Evolutionary conservation across 176 grass and related monocot species (phyloP).

Genomic region (Eragrostis curvula): DNA sequence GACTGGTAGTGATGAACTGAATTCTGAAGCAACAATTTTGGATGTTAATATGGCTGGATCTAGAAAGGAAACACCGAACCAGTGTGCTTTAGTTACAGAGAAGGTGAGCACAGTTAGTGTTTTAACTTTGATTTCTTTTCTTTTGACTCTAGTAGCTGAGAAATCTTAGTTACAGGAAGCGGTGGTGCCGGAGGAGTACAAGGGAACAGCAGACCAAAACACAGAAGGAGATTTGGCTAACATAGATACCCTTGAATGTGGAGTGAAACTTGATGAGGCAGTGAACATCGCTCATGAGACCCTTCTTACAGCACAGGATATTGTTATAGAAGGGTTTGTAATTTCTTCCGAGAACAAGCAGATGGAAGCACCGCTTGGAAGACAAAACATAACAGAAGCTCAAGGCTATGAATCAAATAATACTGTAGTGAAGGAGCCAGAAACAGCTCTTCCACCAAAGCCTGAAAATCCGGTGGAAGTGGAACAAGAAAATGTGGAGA

Average conservation of each 20-base stretch:
- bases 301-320: conserved; percentile 25
- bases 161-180: conserved; percentile 22
- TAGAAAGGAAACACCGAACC: conserved; percentile 6
- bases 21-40: conserved; percentile 3
- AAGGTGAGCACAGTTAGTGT: conserved; percentile 27
- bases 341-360: conserved; percentile 5
- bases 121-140: background rate
- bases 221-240: conserved; percentile 14
- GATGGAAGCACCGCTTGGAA: conserved; percentile 7
- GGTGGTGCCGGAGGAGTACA: conserved; percentile 8
- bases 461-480: conserved; percentile 4
- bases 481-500: conserved; percentile 43
- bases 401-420: conserved; percentile 37
- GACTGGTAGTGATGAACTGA: conserved; percentile 24
- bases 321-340: conserved; percentile 8
- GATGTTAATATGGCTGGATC: conserved; percentile 11
- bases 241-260: conserved; percentile 38
- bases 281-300: background rate
- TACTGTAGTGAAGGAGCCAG: conserved; percentile 24
- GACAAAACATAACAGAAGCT: conserved; percentile 30
- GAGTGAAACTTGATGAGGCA: conserved; percentile 25
- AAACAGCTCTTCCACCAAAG: conserved; percentile 38
- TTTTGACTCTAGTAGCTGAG: conserved; percentile 22
- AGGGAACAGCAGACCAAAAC: conserved; percentile 24
- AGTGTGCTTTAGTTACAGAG: conserved; percentile 27